These are phyloP conservation scores for Fusarium penzigii DNA, from an alignment of 2,329 filamentous ascomycete genomes.

Conservation along the genomic window DNA sequence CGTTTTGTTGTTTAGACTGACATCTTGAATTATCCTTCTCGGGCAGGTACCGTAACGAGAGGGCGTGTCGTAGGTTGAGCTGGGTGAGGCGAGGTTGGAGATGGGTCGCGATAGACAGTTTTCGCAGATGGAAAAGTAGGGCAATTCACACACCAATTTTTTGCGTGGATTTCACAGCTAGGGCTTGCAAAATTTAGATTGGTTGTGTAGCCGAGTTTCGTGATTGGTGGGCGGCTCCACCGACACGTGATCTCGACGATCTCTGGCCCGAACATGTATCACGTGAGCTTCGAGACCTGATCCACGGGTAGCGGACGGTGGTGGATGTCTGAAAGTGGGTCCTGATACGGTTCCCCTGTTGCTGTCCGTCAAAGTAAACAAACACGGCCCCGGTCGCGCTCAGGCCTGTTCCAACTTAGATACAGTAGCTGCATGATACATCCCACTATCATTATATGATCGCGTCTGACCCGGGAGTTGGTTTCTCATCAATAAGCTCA, in stretches of 20 bases:
- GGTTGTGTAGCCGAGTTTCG: conserved; percentile 31
- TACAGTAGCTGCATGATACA: conserved; percentile 1
- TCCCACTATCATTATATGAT: conserved; percentile 28
- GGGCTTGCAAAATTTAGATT: conserved; percentile 44
- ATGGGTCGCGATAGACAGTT: conserved; percentile 32
- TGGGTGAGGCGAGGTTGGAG: conserved; percentile 37
- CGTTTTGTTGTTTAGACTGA: conserved; percentile 33
- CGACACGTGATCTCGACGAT: conserved; percentile 29
- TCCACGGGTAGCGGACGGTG: conserved; percentile 3
- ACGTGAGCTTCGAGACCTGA: conserved; percentile 19
- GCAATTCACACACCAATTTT: conserved; percentile 38
- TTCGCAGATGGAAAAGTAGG: conserved; percentile 42
- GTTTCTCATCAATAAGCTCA: conserved; percentile 13
- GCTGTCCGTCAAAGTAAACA: conserved; percentile 40
- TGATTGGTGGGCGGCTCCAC: conserved; percentile 14
- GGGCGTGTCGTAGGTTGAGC: conserved; percentile 40
- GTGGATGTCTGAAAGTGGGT: conserved; percentile 21
- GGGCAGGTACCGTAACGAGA: conserved; percentile 40
- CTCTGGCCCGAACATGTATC: background rate
- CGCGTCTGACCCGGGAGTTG: conserved; percentile 18
- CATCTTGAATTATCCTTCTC: conserved; percentile 47
- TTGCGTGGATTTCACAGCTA: conserved; percentile 36
- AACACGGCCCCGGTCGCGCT: conserved; percentile 36
- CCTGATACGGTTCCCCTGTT: conserved; percentile 16
- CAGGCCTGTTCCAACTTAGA: background rate